Percentiles rank a stretch among this genome's conserved stretches.
phyloP scores from a whole-genome alignment of 2,329 filamentous ascomycete genomes.

The Paracoccidioides brasiliensis region DNA sequence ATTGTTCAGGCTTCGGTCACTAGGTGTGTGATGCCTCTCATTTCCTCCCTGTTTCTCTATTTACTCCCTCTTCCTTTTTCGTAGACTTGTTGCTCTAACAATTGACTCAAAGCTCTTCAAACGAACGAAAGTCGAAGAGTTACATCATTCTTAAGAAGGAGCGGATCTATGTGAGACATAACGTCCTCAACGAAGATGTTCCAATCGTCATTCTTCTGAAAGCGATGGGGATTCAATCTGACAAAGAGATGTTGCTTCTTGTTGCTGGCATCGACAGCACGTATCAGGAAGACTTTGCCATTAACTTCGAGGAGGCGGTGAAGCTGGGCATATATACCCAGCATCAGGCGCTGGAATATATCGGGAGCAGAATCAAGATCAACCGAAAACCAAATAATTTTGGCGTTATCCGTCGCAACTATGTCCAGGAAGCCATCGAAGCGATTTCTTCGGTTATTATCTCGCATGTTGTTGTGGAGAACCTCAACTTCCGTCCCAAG shows the following conservation, averaged over 20 bases:
- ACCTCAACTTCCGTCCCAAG: slow-evolving; percentile 92
- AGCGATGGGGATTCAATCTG: slow-evolving; percentile 82
- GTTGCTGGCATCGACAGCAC: slow-evolving; percentile 74
- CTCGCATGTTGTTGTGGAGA: slow-evolving; percentile 82
- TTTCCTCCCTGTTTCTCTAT: background rate
- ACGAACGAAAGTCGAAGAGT: slow-evolving; percentile 95
- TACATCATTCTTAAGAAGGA: slow-evolving; percentile 94
- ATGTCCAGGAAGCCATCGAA: slow-evolving; percentile 83
- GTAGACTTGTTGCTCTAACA: background rate
- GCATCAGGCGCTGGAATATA: slow-evolving; percentile 87
- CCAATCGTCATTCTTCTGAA: slow-evolving; percentile 89
- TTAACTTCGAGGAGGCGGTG: slow-evolving; percentile 88
- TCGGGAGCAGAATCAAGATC: slow-evolving; percentile 78
- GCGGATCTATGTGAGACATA: slow-evolving; percentile 76
- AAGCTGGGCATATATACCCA: slow-evolving; percentile 80
- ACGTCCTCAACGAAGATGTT: slow-evolving; percentile 84
- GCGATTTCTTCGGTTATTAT: slow-evolving; percentile 86
- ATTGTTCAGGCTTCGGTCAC: slow-evolving; percentile 93
- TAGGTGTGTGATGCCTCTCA: slow-evolving; percentile 26
- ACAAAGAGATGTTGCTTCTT: slow-evolving; percentile 86
- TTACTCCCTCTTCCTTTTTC: background rate
- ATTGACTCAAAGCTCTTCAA: slow-evolving; percentile 60
- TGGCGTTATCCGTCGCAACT: slow-evolving; percentile 54
- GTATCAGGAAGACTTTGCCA: slow-evolving; percentile 88
- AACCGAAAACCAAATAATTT: slow-evolving; percentile 50